Conservation (phyloP, 2,329 filamentous ascomycete genomes). For the Cladophialophora exuberans region DNA sequence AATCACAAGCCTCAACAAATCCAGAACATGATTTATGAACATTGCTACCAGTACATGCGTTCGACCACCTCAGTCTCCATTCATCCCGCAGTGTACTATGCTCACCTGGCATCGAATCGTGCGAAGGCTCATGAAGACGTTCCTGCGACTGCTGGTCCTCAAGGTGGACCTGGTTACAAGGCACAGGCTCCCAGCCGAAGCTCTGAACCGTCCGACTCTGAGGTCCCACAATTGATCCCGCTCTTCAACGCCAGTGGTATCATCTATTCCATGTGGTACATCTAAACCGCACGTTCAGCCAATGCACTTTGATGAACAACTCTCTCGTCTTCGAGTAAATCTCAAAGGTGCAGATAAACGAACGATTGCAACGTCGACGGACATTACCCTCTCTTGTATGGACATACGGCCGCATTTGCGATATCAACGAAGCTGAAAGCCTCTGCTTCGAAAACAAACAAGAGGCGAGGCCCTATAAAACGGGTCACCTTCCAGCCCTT, state of each 20-base stretch:
- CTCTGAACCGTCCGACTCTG: conserved; percentile 36
- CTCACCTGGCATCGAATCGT: conserved; percentile 83
- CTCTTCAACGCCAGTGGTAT: conserved; percentile 36
- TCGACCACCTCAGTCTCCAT: conserved; percentile 91
- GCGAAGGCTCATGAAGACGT: conserved; percentile 73
- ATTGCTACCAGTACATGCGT: conserved; percentile 90
- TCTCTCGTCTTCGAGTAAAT: neutral
- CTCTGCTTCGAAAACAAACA: conserved; percentile 34
- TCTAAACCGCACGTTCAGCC: conserved; percentile 25
- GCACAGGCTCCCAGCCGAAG: conserved; percentile 35
- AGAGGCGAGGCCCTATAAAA: conserved; percentile 33
- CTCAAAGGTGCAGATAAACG: neutral
- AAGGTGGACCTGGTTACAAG: conserved; percentile 44
- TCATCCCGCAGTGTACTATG: conserved; percentile 90
- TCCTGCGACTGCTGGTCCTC: conserved; percentile 43
- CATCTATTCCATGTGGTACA: conserved; percentile 46
- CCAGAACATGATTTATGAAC: conserved; percentile 89
- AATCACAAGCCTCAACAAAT: conserved; percentile 68
- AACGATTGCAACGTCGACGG: neutral
- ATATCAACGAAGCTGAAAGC: conserved; percentile 33
- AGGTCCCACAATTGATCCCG: conserved; percentile 39
- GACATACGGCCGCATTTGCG: neutral
- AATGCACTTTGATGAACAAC: neutral
- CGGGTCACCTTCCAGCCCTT: conserved; percentile 16
- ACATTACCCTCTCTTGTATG: neutral